These are phyloP conservation scores for Nakazawaea populi DNA, from an alignment of 805 yeast species.

Conservation along the genomic window DNA sequence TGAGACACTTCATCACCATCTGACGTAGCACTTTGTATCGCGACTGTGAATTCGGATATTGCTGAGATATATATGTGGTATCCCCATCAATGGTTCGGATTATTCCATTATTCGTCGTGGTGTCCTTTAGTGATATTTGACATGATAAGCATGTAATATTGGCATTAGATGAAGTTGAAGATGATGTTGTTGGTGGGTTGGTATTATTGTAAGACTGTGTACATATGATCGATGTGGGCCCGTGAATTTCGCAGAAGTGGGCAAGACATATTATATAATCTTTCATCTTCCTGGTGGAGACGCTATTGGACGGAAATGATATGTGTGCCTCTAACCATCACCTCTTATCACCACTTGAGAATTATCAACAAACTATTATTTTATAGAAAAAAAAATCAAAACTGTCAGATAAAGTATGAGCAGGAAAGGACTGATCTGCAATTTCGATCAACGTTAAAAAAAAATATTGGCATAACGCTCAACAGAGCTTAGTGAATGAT, in stretches of 20 bases:
- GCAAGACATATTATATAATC: slow-evolving; percentile 50
- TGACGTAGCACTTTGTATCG: slow-evolving; percentile 52
- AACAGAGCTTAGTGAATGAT: not conserved
- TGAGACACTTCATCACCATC: slow-evolving; percentile 55
- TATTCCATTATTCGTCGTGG: slow-evolving; percentile 10
- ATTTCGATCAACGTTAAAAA: too few relatives aligned
- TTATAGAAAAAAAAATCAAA: not conserved
- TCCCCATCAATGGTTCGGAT: slow-evolving; percentile 22
- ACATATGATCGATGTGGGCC: slow-evolving; percentile 61
- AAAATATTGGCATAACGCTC: not conserved
- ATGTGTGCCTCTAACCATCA: too few relatives aligned
- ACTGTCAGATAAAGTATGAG: not conserved
- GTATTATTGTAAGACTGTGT: slow-evolving; percentile 37
- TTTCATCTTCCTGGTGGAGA: slow-evolving; percentile 17
- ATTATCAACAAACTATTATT: too few relatives aligned
- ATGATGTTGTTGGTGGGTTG: slow-evolving; percentile 19
- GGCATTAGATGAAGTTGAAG: not conserved
- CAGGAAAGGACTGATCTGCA: not conserved
- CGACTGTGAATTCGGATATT: slow-evolving; percentile 49
- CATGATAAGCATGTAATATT: slow-evolving; percentile 52
- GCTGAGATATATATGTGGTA: slow-evolving; percentile 43
- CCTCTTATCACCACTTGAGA: too few relatives aligned
- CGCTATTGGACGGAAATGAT: too few relatives aligned
- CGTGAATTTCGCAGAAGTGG: slow-evolving; percentile 77
- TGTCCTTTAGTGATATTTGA: slow-evolving; percentile 43